A percentile compares a stretch with the other conserved stretches of the same genome.
These are phyloP conservation scores for Quercus glauca DNA, from an alignment of 306 rosid species.

Conservation along the genomic window DNA sequence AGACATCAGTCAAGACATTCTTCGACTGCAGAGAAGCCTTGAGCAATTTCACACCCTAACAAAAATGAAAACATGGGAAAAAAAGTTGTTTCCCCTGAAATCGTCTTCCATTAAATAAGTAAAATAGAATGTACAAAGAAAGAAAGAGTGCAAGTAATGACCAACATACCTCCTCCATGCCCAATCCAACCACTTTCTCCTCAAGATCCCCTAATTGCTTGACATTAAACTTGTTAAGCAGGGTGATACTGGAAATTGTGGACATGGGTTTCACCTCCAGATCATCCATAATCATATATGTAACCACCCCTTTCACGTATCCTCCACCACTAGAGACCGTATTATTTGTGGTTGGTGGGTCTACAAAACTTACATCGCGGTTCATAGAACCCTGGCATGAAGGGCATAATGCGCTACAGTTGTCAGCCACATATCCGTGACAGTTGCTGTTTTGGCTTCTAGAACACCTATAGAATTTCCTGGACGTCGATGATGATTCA, in stretches of 20 bases:
- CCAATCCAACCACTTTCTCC: neutral
- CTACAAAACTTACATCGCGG: no score
- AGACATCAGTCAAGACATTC: no score
- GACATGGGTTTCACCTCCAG: conserved; percentile 33
- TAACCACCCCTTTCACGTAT: conserved; percentile 24
- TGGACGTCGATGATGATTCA: neutral
- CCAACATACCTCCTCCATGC: conserved; percentile 24
- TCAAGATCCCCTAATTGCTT: conserved; percentile 7
- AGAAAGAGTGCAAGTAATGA: neutral
- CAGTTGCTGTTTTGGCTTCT: no score
- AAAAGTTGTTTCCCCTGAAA: no score
- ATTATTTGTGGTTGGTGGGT: neutral
- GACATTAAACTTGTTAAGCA: conserved; percentile 22
- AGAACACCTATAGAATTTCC: no score
- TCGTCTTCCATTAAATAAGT: no score
- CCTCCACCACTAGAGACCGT: neutral
- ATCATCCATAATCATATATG: conserved; percentile 39
- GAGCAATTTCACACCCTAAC: no score
- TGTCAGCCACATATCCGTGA: no score
- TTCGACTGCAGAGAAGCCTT: no score
- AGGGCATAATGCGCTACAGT: no score
- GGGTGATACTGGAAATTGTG: neutral
- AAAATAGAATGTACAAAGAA: neutral
- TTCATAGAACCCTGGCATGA: no score
- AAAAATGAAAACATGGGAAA: no score